Evolutionary conservation across 352 stramenopile species (phyloP).

Genomic region (Phytopythium helicoides): DNA sequence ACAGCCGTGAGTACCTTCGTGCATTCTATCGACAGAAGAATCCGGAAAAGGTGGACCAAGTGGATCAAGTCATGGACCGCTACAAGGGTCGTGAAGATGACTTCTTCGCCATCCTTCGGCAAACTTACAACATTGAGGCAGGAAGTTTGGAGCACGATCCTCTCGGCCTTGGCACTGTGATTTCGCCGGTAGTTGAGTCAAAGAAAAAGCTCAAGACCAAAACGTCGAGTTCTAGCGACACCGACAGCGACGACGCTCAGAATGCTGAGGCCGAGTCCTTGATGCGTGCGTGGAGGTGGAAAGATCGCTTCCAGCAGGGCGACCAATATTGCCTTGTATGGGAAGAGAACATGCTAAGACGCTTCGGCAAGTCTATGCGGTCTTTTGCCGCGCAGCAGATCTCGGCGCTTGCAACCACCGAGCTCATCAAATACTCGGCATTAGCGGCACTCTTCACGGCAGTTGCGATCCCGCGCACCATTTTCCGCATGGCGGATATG

Average conservation of each 20-base stretch:
- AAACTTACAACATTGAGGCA: constrained; percentile 52
- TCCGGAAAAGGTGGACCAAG: constrained; percentile 69
- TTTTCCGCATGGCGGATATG: constrained; percentile 67
- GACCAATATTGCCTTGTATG: constrained; percentile 83
- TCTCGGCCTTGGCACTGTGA: constrained; percentile 23
- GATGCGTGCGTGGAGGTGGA: constrained; percentile 79
- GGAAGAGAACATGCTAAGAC: constrained; percentile 68
- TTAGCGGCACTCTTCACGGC: constrained; percentile 73
- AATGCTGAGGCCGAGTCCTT: neutral
- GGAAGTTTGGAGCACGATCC: constrained; percentile 40
- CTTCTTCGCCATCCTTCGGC: constrained; percentile 70
- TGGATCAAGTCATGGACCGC: constrained; percentile 77
- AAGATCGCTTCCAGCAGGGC: constrained; percentile 75
- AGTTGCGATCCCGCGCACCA: constrained; percentile 65
- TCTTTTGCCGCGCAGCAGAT: constrained; percentile 73
- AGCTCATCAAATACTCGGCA: constrained; percentile 77
- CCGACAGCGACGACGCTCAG: neutral
- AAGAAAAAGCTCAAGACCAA: constrained; percentile 6
- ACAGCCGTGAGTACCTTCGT: constrained; percentile 73
- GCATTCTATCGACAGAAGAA: constrained; percentile 73
- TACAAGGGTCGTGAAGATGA: constrained; percentile 85
- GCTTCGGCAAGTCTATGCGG: constrained; percentile 81
- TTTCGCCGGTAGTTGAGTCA: neutral
- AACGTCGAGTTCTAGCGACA: neutral
- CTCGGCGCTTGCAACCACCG: constrained; percentile 56